A percentile compares a stretch with the other conserved stretches of the same genome.
Conservation (phyloP, 2,329 filamentous ascomycete species). For the Trichoderma hamatum region DNA sequence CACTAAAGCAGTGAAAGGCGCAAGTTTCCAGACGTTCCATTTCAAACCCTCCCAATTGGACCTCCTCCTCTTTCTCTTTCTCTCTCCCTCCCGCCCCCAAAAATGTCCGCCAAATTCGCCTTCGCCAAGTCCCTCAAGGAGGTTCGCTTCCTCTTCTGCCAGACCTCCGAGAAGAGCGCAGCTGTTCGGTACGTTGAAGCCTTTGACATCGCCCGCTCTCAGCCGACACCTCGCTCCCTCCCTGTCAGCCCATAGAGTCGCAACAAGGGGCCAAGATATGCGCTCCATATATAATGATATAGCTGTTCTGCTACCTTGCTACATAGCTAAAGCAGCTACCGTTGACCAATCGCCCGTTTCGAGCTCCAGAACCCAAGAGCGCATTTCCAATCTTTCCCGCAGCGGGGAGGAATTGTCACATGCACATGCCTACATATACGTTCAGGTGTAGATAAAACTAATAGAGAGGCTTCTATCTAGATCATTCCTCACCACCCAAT, state of each 20-base stretch:
- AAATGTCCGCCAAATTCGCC: constrained; percentile 90
- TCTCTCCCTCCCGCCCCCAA: constrained; percentile 35
- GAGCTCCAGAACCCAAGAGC: not conserved
- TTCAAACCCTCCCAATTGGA: not conserved
- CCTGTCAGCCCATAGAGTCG: not conserved
- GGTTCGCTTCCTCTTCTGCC: constrained; percentile 96
- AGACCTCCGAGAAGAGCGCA: constrained; percentile 88
- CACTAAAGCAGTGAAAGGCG: not conserved
- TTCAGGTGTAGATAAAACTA: not conserved
- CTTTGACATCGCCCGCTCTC: not conserved
- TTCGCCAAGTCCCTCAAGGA: constrained; percentile 90
- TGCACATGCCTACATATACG: not conserved
- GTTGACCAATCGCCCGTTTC: not conserved
- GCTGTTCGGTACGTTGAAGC: constrained; percentile 70
- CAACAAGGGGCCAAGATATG: not conserved
- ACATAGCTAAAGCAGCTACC: not conserved
- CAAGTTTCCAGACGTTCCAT: not conserved
- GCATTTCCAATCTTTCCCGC: not conserved
- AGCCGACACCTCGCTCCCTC: not conserved
- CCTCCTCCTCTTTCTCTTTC: not conserved
- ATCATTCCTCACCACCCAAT: constrained; percentile 85
- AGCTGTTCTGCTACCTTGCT: not conserved
- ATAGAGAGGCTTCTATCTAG: constrained; percentile 51
- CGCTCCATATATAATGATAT: not conserved
- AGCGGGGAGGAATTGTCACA: not conserved